Percentiles rank a stretch among this genome's conserved stretches.
Evolutionary conservation across 2,329 filamentous ascomycete species (phyloP).

Genomic region (Hawksworthiomyces lignivorus): DNA sequence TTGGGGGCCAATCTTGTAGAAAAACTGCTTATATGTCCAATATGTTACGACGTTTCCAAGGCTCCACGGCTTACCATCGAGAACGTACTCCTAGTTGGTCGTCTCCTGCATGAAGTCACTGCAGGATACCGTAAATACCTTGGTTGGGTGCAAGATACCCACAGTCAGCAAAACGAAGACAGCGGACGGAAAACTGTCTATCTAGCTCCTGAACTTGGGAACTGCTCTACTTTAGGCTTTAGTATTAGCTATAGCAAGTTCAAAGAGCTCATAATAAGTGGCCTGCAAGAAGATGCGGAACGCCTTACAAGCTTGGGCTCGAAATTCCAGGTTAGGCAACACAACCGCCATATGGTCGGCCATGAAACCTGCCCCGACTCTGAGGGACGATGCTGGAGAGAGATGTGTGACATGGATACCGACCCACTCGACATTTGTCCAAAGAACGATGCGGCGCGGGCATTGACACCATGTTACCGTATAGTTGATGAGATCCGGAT

Average conservation of each 20-base stretch:
- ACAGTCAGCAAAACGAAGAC: too few relatives aligned
- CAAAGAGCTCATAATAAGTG: background rate
- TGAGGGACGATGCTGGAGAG: slow-evolving; percentile 8
- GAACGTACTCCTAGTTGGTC: slow-evolving; percentile 8
- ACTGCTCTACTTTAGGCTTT: background rate
- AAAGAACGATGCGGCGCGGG: slow-evolving; percentile 4
- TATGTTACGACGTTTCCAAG: slow-evolving; percentile 6
- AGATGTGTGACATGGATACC: slow-evolving; percentile 8
- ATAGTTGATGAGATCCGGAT: slow-evolving; percentile 4
- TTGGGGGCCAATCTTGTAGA: slow-evolving; percentile 1
- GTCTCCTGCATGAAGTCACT: slow-evolving; percentile 3
- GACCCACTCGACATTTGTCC: slow-evolving; percentile 10
- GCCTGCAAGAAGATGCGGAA: background rate
- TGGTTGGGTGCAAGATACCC: background rate
- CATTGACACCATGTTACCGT: slow-evolving; percentile 8
- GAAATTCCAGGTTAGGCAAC: slow-evolving; percentile 4
- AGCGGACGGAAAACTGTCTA: background rate
- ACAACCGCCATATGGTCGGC: slow-evolving; percentile 9
- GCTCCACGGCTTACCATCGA: slow-evolving; percentile 9
- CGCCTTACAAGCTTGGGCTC: slow-evolving; percentile 5
- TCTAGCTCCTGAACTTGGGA: background rate
- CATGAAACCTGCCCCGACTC: slow-evolving; percentile 8
- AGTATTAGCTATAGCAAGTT: background rate
- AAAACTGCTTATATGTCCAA: slow-evolving; percentile 2
- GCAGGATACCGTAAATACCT: slow-evolving; percentile 5